A percentile compares a stretch with the other conserved stretches of the same genome.
Conservation (phyloP, 345 rosid genomes). For the Excoecaria agallocha region DNA sequence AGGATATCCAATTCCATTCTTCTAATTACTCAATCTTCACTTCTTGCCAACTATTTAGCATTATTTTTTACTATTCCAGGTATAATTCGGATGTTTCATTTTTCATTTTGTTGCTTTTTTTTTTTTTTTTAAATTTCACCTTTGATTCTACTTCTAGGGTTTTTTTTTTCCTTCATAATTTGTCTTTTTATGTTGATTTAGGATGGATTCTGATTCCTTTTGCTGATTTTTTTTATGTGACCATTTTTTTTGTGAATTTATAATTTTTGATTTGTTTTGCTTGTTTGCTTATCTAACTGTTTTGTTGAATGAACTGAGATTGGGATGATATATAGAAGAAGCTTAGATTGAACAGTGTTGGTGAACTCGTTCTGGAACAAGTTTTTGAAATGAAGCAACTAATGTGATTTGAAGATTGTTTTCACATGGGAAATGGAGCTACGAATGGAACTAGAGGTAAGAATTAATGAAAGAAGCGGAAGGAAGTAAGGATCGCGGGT, state of each 20-base stretch:
- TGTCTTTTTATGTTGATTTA: constrained; percentile 14
- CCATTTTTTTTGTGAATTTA: constrained; percentile 8
- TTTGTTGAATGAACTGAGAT: constrained; percentile 37
- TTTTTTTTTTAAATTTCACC: constrained; percentile 11
- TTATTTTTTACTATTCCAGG: constrained; percentile 34
- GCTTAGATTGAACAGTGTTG: constrained; percentile 27
- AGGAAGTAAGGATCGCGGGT: neutral
- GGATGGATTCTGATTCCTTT: constrained; percentile 28
- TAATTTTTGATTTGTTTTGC: constrained; percentile 13
- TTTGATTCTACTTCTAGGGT: constrained; percentile 43
- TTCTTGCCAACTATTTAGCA: constrained; percentile 17
- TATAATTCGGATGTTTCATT: constrained; percentile 21
- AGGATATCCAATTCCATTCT: constrained; percentile 29
- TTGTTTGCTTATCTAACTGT: constrained; percentile 21
- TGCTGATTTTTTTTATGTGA: constrained; percentile 32
- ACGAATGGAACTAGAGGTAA: constrained; percentile 14
- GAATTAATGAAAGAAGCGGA: constrained; percentile 12
- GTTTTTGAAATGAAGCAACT: constrained; percentile 26
- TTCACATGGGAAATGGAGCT: neutral
- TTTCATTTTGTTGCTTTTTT: constrained; percentile 5
- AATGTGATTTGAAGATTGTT: constrained; percentile 11
- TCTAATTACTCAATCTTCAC: constrained; percentile 18
- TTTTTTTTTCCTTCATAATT: constrained; percentile 11
- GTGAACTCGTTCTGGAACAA: constrained; percentile 13
- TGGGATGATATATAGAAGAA: constrained; percentile 25